Percentiles rank a stretch among this genome's conserved stretches.
phyloP scores from a whole-genome alignment of 768 basidiomycete species.

The Mycena indigotica region DNA sequence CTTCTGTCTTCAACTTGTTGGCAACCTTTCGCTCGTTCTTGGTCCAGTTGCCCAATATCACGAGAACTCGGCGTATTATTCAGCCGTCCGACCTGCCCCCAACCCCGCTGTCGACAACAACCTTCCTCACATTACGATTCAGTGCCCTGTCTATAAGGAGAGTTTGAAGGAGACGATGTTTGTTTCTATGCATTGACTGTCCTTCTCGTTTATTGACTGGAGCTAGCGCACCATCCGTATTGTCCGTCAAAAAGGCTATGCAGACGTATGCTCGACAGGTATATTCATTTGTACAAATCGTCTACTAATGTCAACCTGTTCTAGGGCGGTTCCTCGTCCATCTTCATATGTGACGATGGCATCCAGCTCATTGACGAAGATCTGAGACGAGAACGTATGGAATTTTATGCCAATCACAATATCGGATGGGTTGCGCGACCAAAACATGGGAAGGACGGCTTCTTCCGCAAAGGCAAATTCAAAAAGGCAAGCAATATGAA shows the following conservation, averaged over 20 bases:
- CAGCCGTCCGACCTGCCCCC: constrained; percentile 64
- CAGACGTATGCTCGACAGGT: constrained; percentile 86
- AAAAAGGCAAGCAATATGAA: constrained; percentile 88
- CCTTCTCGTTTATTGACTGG: constrained; percentile 1
- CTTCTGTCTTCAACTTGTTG: constrained; percentile 72
- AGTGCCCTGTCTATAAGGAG: constrained; percentile 89
- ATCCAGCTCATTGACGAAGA: constrained; percentile 66
- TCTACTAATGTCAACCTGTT: too few relatives aligned
- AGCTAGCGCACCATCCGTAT: constrained; percentile 66
- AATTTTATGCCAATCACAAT: constrained; percentile 80
- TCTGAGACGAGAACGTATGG: constrained; percentile 64
- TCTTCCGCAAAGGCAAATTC: constrained; percentile 91
- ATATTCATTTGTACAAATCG: too few relatives aligned
- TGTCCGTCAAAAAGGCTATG: constrained; percentile 82
- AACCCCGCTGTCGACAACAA: constrained; percentile 69
- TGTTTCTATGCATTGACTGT: constrained; percentile 26
- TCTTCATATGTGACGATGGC: constrained; percentile 85
- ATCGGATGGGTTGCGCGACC: constrained; percentile 83
- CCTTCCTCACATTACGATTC: constrained; percentile 77
- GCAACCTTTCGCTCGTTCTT: constrained; percentile 64
- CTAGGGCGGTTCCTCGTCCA: constrained; percentile 76
- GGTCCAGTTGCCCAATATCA: constrained; percentile 87
- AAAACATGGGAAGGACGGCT: constrained; percentile 75
- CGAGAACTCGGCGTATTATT: constrained; percentile 83
- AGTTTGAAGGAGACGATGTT: constrained; percentile 73